Evolutionary conservation across 192 early-diverging fungal species (phyloP), one percentile per base, ranked within the genome.

Genomic region (Dispira simplex): DNA sequence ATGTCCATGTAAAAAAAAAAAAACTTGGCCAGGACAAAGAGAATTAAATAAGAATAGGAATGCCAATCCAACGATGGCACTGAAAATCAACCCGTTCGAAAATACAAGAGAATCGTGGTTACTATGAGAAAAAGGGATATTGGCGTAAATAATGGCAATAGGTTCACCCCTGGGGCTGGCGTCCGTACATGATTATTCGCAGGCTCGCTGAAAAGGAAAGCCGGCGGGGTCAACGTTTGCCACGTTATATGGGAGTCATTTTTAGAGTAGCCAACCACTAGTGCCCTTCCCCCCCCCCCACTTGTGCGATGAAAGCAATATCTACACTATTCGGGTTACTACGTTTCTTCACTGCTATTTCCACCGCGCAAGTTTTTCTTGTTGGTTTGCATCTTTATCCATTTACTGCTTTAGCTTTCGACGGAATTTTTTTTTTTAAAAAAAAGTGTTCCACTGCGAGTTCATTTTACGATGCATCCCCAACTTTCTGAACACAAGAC

Each of bases 401-500:
- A 26, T 32, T 39, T 58, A 11, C 11, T 11, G 18, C 10, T 18
- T 58, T 39, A 39, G 18, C 28, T 3, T 25, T 58, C 18, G 26
- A 6, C 27, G 28, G 25, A 28, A 1, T 58, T 27, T 4, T 8
- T 32, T 58, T 58, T 58, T 39, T 11, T n/a, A n/a, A n/a, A n/a
- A n/a, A n/a, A 18, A 11, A 11, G 51, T 1, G 18, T 53, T 53
- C 18, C 18, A 11, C 8, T 58, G 9, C 18, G 6, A 10, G 0
- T 39, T 28, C n/a, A 8, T 28, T 6, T 3, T 57, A 32, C 32
- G 18, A 62, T 62, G 59, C 59, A 62, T 20, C 59, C 59, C 18
- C 59, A 62, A 45, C 59, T 62, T 14, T 62, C 59, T 8, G 59
- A 62, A 8, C 59, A 62, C 44, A 44, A 45, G n/a, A 45, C 59